Conservation (phyloP, 257 asterid genomes). For the Ajuga chamaepitys region DNA sequence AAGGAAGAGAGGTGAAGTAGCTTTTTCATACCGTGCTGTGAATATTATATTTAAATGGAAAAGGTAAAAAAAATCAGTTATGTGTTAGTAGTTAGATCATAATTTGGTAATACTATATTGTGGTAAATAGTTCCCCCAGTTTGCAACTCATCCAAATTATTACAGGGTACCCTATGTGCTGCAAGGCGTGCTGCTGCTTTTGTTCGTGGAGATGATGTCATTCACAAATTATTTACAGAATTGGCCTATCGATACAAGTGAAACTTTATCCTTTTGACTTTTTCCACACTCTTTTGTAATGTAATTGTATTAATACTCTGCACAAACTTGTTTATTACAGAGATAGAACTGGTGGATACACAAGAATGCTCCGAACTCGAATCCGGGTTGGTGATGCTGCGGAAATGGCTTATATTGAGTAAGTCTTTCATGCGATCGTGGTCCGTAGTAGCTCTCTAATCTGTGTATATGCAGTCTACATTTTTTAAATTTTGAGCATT, state of each 20-base stretch:
- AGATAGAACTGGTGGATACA: conserved; percentile 89
- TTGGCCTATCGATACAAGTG: conserved; percentile 93
- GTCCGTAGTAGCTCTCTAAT: too few relatives aligned
- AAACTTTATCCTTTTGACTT: conserved; percentile 14
- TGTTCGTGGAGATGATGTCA: conserved; percentile 89
- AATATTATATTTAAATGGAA: neutral
- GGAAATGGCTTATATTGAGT: conserved; percentile 89
- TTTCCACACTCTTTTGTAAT: neutral
- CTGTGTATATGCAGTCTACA: too few relatives aligned
- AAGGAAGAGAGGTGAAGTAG: neutral
- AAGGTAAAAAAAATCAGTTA: neutral
- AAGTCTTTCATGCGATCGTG: conserved; percentile 14
- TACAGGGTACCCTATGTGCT: conserved; percentile 79
- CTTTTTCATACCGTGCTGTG: neutral
- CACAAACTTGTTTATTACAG: conserved; percentile 17
- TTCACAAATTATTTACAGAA: conserved; percentile 91
- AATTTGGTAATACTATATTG: neutral
- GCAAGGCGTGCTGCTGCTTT: conserved; percentile 86
- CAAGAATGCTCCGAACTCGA: conserved; percentile 85
- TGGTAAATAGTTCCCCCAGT: neutral
- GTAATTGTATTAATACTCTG: conserved; percentile 5
- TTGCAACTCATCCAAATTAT: conserved; percentile 7
- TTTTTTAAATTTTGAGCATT: too few relatives aligned
- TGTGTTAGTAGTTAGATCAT: neutral
- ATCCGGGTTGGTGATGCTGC: conserved; percentile 97